Percentiles rank a stretch among this genome's conserved stretches.
Conservation (phyloP, 2,329 filamentous ascomycete species). For the Colletotrichum ledebouriae region DNA sequence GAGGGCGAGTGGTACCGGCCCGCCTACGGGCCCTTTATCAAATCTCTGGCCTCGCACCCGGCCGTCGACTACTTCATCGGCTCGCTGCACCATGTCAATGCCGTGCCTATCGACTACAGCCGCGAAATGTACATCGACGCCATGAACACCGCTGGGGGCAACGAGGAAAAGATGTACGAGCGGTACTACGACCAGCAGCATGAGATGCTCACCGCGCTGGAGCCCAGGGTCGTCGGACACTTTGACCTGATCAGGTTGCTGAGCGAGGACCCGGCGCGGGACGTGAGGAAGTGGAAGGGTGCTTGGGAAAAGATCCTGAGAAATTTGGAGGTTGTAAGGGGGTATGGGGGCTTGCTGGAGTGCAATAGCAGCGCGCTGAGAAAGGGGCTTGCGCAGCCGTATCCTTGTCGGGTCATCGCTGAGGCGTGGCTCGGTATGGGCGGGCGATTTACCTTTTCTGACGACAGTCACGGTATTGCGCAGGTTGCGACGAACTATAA, state of each 20-base stretch:
- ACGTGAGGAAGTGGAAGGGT: slow-evolving; percentile 67
- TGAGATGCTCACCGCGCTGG: slow-evolving; percentile 80
- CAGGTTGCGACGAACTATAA: slow-evolving; percentile 91
- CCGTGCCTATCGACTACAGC: slow-evolving; percentile 92
- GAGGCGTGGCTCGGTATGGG: slow-evolving; percentile 80
- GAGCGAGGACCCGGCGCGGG: slow-evolving; percentile 75
- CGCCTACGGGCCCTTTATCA: slow-evolving; percentile 69
- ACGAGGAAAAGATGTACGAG: slow-evolving; percentile 81
- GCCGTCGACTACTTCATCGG: slow-evolving; percentile 91
- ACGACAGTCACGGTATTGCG: slow-evolving; percentile 91
- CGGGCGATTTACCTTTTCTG: slow-evolving; percentile 89
- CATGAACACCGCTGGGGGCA: slow-evolving; percentile 61
- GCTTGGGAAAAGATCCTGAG: slow-evolving; percentile 83
- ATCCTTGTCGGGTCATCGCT: slow-evolving; percentile 84
- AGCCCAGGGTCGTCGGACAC: slow-evolving; percentile 87
- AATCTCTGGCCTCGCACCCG: slow-evolving; percentile 69
- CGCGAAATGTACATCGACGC: slow-evolving; percentile 74
- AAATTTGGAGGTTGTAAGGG: slow-evolving; percentile 78
- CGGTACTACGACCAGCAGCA: slow-evolving; percentile 91
- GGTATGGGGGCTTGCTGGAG: slow-evolving; percentile 87
- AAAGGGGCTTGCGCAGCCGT: slow-evolving; percentile 92
- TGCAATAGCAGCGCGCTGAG: slow-evolving; percentile 88
- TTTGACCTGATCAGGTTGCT: slow-evolving; percentile 92
- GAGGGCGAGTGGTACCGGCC: slow-evolving; percentile 93
- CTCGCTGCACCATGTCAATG: slow-evolving; percentile 90